Conservation (phyloP, 1,284 basidiomycete genomes). For the Irpex sp. region DNA sequence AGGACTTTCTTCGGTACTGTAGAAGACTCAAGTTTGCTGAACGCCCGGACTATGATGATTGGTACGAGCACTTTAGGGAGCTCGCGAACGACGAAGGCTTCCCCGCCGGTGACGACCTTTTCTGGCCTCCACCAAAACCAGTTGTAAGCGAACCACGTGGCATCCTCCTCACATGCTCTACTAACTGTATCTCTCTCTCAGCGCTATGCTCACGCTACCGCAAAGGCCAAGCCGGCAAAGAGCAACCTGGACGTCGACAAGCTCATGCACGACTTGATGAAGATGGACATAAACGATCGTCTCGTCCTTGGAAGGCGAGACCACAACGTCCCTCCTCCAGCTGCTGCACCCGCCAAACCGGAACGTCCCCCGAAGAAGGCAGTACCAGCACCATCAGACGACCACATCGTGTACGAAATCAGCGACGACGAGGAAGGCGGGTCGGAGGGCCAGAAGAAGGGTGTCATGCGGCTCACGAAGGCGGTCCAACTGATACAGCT, state of each 20-base stretch:
- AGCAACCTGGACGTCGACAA: conserved; percentile 40
- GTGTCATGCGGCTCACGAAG: conserved; percentile 41
- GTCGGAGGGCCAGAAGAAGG: conserved; percentile 23
- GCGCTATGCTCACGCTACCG: conserved; percentile 11
- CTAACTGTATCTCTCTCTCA: conserved; percentile 5
- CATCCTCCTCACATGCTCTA: background rate
- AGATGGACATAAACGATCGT: conserved; percentile 48
- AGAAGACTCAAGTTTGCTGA: conserved; percentile 64
- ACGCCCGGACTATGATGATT: conserved; percentile 58
- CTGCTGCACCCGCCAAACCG: background rate
- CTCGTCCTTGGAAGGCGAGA: conserved; percentile 43
- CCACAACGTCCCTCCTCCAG: conserved; percentile 3
- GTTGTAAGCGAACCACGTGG: conserved; percentile 17
- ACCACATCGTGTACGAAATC: conserved; percentile 41
- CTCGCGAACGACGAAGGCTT: conserved; percentile 59
- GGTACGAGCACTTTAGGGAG: conserved; percentile 57
- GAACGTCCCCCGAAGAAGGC: conserved; percentile 9
- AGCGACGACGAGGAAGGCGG: conserved; percentile 42
- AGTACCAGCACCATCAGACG: conserved; percentile 17
- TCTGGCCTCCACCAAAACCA: conserved; percentile 62
- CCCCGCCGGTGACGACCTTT: conserved; percentile 51
- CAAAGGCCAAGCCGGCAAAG: background rate
- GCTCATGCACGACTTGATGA: conserved; percentile 54
- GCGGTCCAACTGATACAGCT: conserved; percentile 49
- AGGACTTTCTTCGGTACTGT: conserved; percentile 70